Conservation (phyloP, 768 basidiomycete species). For the Lactarius sanguifluus region DNA sequence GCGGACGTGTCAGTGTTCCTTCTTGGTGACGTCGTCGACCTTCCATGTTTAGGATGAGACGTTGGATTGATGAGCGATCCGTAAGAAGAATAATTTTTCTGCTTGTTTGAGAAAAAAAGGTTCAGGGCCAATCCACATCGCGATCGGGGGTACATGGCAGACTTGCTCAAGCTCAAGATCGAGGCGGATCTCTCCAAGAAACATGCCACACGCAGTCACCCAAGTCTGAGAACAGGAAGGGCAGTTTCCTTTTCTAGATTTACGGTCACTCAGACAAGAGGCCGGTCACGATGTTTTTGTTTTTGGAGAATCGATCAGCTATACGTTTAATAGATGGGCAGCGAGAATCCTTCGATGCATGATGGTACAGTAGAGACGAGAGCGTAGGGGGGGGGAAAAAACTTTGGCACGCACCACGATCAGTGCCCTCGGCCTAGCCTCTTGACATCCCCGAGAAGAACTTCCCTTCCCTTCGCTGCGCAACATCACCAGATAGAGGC, state of each 20-base stretch:
- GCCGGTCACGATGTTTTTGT: not conserved
- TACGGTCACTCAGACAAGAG: not conserved
- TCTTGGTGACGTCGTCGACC: not conserved
- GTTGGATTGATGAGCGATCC: not conserved
- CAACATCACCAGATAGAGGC: constrained; percentile 54
- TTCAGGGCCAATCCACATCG: not conserved
- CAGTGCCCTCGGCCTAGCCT: constrained; percentile 70
- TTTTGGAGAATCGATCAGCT: not conserved
- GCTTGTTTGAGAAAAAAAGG: not conserved
- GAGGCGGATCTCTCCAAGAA: constrained; percentile 1
- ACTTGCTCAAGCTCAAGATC: not conserved
- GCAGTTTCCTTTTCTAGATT: not conserved
- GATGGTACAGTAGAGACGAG: not conserved
- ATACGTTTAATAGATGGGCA: not conserved
- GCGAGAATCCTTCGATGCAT: not conserved
- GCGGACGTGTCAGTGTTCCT: not conserved
- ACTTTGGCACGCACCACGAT: constrained; percentile 55
- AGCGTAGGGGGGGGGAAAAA: not conserved
- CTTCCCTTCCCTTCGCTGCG: constrained; percentile 50
- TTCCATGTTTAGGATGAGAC: not conserved
- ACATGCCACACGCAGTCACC: not conserved
- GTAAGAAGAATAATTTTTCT: not conserved
- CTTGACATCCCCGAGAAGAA: constrained; percentile 62
- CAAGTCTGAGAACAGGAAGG: not conserved
- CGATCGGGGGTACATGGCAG: not conserved